phyloP scores from a whole-genome alignment of 2,329 filamentous ascomycete species.

The Zalaria sp. region DNA sequence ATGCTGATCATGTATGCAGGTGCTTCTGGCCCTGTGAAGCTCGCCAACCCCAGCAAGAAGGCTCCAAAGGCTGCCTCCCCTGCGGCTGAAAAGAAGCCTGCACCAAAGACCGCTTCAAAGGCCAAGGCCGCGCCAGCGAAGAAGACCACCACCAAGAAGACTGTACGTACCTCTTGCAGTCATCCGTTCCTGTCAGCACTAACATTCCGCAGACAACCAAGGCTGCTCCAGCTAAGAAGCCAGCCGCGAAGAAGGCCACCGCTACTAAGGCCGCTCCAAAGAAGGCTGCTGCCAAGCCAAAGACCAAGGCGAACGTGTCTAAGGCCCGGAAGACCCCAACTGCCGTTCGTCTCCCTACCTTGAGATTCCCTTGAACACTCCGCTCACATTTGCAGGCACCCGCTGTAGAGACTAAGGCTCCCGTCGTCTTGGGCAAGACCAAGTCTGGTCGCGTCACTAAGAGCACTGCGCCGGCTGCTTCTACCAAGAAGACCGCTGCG shows the following conservation, averaged over 20 bases:
- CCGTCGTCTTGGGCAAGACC: constrained; percentile 60
- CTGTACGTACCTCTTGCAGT: background rate
- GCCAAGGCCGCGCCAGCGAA: constrained; percentile 14
- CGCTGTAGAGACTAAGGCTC: constrained; percentile 52
- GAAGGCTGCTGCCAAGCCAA: constrained; percentile 37
- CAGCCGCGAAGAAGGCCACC: constrained; percentile 15
- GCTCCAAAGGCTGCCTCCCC: constrained; percentile 20
- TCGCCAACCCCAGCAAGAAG: constrained; percentile 29
- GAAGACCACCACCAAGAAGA: constrained; percentile 17
- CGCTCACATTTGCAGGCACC: constrained; percentile 34
- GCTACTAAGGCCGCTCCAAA: constrained; percentile 31
- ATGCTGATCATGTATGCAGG: constrained; percentile 34
- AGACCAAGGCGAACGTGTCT: constrained; percentile 32
- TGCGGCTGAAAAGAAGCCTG: constrained; percentile 22
- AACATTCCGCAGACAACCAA: constrained; percentile 24
- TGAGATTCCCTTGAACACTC: background rate
- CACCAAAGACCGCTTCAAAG: constrained; percentile 25
- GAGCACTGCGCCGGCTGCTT: constrained; percentile 33
- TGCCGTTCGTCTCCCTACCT: constrained; percentile 10
- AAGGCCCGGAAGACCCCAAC: constrained; percentile 29
- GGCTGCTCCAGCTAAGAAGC: constrained; percentile 19
- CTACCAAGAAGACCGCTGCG: constrained; percentile 26
- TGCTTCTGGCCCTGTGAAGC: constrained; percentile 81
- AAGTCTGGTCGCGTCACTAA: constrained; percentile 79
- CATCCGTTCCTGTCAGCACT: constrained; percentile 15